Evolutionary conservation across 2,329 filamentous ascomycete species (phyloP), one percentile per base, ranked within the genome.

Genomic region (Xylaria sp.): DNA sequence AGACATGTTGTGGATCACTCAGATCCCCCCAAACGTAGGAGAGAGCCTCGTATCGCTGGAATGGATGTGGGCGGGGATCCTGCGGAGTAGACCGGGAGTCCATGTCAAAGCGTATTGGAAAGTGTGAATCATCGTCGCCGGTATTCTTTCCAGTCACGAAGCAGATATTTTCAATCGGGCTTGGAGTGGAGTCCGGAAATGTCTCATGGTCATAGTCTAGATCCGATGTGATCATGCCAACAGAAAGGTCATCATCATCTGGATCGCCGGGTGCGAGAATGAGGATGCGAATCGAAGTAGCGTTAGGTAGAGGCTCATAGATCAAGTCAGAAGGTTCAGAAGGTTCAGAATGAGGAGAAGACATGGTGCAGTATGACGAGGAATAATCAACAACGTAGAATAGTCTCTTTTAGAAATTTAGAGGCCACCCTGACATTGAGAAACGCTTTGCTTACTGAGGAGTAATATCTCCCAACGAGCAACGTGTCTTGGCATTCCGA

Each of bases 11-110:
- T 20, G 48, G 59, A 28, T 70, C 54, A 6, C 28, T 55, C 1
- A 25, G 46, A 41, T 64, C 68, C 1, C 64, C 68, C 68, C 68
- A 70, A 28, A 70, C 68, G 44, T 70, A 70, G 8, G 68, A 70
- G 37, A 70, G 68, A 12, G 68, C 68, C 28, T 70, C 59, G 41
- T 70, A 70, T n/a, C 55, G 44, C 54, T 70, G 64, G 34, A 67
- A 70, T 15, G 64, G 64, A 20, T 68, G 68, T 25, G 57, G 10
- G 44, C 25, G 64, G 13, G 25, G 51, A 28, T 46, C 44, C 4
- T 51, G n/a, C 8, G 62, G 32, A 18, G 12, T n/a, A 28, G 62
- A 34, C 7, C 46, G 34, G 20, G 28, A 46, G 28, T 60, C 55
- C 41, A 65, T 56, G 41, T 69, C 66, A 25, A 69, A 7, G 50